Evolutionary conservation across 768 basidiomycete genomes (phyloP).

Genomic region (Tricholoma flavovirens): DNA sequence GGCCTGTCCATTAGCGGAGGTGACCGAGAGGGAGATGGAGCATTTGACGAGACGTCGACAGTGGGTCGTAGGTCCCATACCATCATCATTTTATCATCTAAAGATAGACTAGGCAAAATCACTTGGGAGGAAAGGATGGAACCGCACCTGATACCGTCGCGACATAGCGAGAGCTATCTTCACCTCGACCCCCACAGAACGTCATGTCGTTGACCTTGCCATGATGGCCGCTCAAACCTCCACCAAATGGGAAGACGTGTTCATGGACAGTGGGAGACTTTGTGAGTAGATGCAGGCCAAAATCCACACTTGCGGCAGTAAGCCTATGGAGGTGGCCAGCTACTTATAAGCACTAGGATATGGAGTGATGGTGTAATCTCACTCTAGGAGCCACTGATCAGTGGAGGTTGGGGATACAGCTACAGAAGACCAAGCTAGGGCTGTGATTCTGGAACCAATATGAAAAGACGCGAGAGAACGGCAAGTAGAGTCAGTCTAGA

Average conservation of each 20-base stretch:
- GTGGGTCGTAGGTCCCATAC: slow-evolving; percentile 79
- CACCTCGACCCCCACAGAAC: slow-evolving; percentile 70
- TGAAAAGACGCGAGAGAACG: slow-evolving; percentile 64
- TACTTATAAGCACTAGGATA: too few species aligned
- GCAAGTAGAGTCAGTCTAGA: slow-evolving; percentile 38
- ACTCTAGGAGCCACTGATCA: slow-evolving; percentile 74
- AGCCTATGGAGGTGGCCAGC: slow-evolving; percentile 38
- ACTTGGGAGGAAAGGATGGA: slow-evolving; percentile 1
- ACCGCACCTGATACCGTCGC: slow-evolving; percentile 71
- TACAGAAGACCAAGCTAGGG: slow-evolving; percentile 73
- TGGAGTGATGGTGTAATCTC: slow-evolving; percentile 18
- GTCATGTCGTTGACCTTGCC: slow-evolving; percentile 72
- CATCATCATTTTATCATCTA: slow-evolving; percentile 81
- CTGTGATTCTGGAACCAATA: slow-evolving; percentile 63
- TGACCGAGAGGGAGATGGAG: slow-evolving; percentile 25
- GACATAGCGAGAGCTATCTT: slow-evolving; percentile 66
- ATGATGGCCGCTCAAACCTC: slow-evolving; percentile 78
- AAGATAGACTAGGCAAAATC: slow-evolving; percentile 1
- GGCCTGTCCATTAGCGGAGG: slow-evolving; percentile 34
- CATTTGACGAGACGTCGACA: slow-evolving; percentile 35
- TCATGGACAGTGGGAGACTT: slow-evolving; percentile 45
- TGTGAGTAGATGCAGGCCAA: slow-evolving; percentile 63
- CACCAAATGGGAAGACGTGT: slow-evolving; percentile 64
- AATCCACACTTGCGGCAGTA: slow-evolving; percentile 61
- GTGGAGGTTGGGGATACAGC: slow-evolving; percentile 60